Evolutionary conservation across 192 early-diverging fungal species (phyloP), one percentile per base, ranked within the genome.

Genomic region (Lobosporangium transversale): DNA sequence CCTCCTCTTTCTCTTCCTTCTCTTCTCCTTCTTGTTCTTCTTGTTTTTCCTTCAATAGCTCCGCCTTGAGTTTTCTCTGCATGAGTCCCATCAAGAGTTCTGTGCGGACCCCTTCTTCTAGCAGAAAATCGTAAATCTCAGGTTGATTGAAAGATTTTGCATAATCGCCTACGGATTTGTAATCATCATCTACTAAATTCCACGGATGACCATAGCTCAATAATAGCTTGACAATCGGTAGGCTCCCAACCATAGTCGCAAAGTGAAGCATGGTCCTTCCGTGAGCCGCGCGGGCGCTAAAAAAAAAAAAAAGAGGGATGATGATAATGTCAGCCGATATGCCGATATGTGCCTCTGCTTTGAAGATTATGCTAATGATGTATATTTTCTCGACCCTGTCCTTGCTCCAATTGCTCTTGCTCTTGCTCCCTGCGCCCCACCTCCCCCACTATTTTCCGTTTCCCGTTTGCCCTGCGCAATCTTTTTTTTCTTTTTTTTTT

Each of bases 81-180:
- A 62, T 73, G 8, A 68, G 62, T 51, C 88, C 85, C 58, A 98
- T 81, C 23, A 98, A 62, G 45, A 95, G 83, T 68, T 99, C 97
- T 1, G 89, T 87, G 23, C 95, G 84, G 29, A 92, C 85, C 21
- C 97, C 97, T 61, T 94, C 94, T 23, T 90, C 81, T 0, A 97
- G 88, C n/a, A 99, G 76, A 37, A 80, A 69, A 1, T 93, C 83
- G 70, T 97, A 98, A 2, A 93, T 84, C 12, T 86, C 84, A 0
- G 70, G 61, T 53, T 92, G 90, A 2, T 89, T 93, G 47, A 85
- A 86, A 15, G 81, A 80, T 43, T 87, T 80, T 2, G 95, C 96
- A 50, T 90, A 87, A 60, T 99, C 95, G 14, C 94, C 97, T 0
- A 91, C 95, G 23, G 93, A 92, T 30, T 87, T 86, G 69, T 87